Base-by-base conservation (phyloP, 2,329 filamentous ascomycete species). In the Esteya vermicola region DNA sequence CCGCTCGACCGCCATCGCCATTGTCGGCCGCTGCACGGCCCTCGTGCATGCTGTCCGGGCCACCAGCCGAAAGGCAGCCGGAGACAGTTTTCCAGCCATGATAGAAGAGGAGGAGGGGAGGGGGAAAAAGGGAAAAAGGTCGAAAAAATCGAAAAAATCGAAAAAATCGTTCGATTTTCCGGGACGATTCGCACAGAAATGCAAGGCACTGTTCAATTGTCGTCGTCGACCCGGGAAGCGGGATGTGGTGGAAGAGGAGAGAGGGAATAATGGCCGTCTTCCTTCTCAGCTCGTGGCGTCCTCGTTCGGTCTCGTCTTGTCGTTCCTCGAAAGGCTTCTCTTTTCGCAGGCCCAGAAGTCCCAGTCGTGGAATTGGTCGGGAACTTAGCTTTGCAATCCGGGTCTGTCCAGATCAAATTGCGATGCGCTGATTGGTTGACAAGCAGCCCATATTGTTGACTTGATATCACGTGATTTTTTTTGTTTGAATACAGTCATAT, bases 1-100 rank as follows among this genome's bases (percentile, higher is more conserved):
- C 35, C 6, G 39, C 32, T 16, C 14, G 13, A 4, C n/a, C n/a
- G 37, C 34, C 28, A 14, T 9, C 2, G 28, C 34, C 36, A 35
- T 9, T 9, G 26, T 7, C 4, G 43, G 34, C 21, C 32, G 45
- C 25, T 70, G 67, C 52, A 75, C 68, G 53, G 74, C 64, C 60
- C n/a, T n/a, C n/a, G 74, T 72, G 57, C 75, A 70, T 51, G 71
- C 64, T 50, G 76, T 67, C 56, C 82, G 75, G 52, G 74, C 65
- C 57, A 72, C 75, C 54, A 76, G 75, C 63, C 84, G 74, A 62
- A 85, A 67, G 54, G 83, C 62, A 57, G 80, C 71, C 36, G 85
- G 81, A 45, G 78, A 72, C 57, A 93, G 65, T 68, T 81, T 89
- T 60, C 81, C 88, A 59, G 85, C 82, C 86, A 94, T 93, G 49